Evolutionary conservation across 495 filamentous ascomycete genomes (phyloP).

Genomic region (Cryomyces minteri): DNA sequence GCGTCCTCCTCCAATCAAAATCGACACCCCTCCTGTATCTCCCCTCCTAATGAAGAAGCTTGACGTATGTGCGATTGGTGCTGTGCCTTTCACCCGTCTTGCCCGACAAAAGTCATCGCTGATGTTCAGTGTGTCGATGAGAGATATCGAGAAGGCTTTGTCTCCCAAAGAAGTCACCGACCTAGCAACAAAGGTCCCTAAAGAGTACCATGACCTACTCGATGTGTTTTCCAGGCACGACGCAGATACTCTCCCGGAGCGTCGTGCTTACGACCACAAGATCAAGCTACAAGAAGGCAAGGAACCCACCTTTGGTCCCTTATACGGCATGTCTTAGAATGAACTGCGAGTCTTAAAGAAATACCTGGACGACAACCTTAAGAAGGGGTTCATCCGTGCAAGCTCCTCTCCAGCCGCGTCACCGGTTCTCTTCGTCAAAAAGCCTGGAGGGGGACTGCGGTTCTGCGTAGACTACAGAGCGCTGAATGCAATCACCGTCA

Average conservation of each 20-base stretch:
- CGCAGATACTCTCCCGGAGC: background rate
- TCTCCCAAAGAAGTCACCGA: background rate
- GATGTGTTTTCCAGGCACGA: background rate
- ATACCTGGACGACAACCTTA: background rate
- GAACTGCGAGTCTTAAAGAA: background rate
- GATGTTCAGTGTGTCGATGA: background rate
- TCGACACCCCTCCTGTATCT: no score
- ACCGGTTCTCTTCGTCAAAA: slow-evolving; percentile 7
- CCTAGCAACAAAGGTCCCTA: background rate
- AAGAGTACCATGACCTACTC: background rate
- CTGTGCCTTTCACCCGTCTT: background rate
- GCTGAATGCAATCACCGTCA: no score
- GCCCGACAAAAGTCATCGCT: background rate
- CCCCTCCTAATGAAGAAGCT: no score
- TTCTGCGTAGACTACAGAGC: no score
- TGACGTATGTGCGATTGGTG: background rate
- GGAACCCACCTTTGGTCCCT: background rate
- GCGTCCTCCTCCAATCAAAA: no score
- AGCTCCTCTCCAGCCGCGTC: slow-evolving; percentile 3
- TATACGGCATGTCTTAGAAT: no score
- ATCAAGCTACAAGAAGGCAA: background rate
- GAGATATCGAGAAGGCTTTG: background rate
- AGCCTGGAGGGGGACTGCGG: no score
- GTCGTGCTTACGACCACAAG: background rate
- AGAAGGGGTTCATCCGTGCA: slow-evolving; percentile 11